Percentiles rank a stretch among this genome's conserved stretches.
These are phyloP conservation scores for Asterophora parasitica DNA, from an alignment of 768 basidiomycete genomes.

Conservation along the genomic window DNA sequence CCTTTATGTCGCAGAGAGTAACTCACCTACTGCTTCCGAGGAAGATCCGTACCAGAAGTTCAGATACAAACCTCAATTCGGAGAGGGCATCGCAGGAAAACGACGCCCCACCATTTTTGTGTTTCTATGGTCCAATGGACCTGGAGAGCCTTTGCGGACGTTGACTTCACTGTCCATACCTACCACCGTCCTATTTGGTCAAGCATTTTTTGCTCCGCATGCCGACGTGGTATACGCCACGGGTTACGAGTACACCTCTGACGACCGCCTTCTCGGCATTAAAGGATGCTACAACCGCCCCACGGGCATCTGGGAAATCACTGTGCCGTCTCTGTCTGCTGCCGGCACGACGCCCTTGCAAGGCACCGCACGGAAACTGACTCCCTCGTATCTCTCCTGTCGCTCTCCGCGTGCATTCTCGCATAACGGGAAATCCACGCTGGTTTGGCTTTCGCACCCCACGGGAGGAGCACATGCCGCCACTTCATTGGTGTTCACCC, in stretches of 20 bases:
- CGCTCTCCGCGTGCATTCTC: conserved; percentile 54
- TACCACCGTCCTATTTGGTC: conserved; percentile 42
- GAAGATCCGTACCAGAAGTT: conserved; percentile 41
- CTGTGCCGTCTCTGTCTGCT: conserved; percentile 16
- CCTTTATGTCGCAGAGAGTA: conserved; percentile 56
- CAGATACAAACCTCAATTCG: conserved; percentile 54
- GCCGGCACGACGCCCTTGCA: conserved; percentile 5
- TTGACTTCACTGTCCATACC: conserved; percentile 9
- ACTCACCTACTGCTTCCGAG: conserved; percentile 27
- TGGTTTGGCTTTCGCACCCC: conserved; percentile 53
- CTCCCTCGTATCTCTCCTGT: conserved; percentile 38
- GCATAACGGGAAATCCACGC: conserved; percentile 16
- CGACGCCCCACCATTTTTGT: conserved; percentile 51
- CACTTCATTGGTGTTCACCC: conserved; percentile 44
- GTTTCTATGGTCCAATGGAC: conserved; percentile 37
- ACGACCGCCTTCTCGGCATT: conserved; percentile 56
- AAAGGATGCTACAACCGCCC: conserved; percentile 59
- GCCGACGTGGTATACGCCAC: conserved; percentile 46
- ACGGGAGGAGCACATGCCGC: conserved; percentile 59
- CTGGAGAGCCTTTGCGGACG: conserved; percentile 2
- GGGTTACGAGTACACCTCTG: conserved; percentile 54
- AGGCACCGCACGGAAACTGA: conserved; percentile 35
- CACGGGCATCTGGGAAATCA: conserved; percentile 50
- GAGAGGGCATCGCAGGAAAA: conserved; percentile 54
- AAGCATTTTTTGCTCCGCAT: conserved; percentile 45